phyloP scores from a whole-genome alignment of 225 moss, liverwort and hornwort genomes.

The Marchantia polymorpha region DNA sequence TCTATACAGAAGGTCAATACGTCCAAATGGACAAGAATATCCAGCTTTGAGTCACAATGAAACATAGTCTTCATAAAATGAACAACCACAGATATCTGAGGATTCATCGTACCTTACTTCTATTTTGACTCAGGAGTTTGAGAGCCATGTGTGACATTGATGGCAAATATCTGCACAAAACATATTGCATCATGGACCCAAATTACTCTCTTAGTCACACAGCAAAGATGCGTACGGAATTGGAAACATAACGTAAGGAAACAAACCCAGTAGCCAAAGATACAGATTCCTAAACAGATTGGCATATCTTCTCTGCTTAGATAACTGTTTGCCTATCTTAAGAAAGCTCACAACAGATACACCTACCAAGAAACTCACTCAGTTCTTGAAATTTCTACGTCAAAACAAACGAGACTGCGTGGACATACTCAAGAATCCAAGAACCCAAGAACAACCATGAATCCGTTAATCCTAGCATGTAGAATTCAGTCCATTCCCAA shows the following conservation, averaged over 20 bases:
- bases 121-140: slow-evolving; percentile 60
- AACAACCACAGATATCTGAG: too few relatives aligned
- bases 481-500: background rate
- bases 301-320: too few relatives aligned
- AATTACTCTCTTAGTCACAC: too few relatives aligned
- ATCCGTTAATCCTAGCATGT: background rate
- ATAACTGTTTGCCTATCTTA: too few relatives aligned
- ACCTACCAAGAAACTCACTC: background rate
- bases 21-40: background rate
- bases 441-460: background rate
- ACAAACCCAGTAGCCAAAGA: too few relatives aligned
- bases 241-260: too few relatives aligned
- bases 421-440: background rate
- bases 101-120: slow-evolving; percentile 47
- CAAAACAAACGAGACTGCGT: background rate
- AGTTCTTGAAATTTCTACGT: background rate
- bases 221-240: too few relatives aligned
- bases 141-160: slow-evolving; percentile 71
- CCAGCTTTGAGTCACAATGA: background rate
- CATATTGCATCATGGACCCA: too few relatives aligned
- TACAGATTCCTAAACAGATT: too few relatives aligned
- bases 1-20: background rate
- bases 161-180: slow-evolving; percentile 62
- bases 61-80: background rate
- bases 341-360: background rate